Evolutionary conservation across 2,329 filamentous ascomycete genomes (phyloP), one percentile per base, ranked within the genome.

Genomic region (Microdochium bolleyi): DNA sequence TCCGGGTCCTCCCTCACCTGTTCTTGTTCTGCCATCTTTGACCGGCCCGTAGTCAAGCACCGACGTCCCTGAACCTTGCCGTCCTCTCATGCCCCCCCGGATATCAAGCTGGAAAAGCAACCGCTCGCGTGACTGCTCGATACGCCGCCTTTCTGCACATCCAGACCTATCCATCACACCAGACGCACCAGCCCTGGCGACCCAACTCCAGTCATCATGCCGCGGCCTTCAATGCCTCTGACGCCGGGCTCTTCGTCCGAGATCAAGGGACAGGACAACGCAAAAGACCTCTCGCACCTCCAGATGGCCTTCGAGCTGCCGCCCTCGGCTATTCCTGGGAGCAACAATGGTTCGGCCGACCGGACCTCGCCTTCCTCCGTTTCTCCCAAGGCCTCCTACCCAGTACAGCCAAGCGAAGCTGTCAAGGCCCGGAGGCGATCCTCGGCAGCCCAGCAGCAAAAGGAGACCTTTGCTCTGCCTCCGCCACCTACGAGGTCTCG

Each of bases 401-500:
- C 74, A 14, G 69, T 77, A 61, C 75, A 79, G 56, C 68, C 74
- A 50, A 68, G 60, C 58, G 65, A 67, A 62, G 70, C 75, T 0
- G 76, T 79, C 58, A 80, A 80, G 60, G 71, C 75, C n/a, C 72
- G 78, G 51, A 71, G 79, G 53, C 72, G 80, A 41, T 73, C 76
- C 0, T 77, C 79, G 13, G 68, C 72, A 19, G 66, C 68, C 50
- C 64, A 72, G 14, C 63, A 71, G 53, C 73, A 75, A 53, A 85
- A 83, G 58, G 80, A 84, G 60, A 74, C 79, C 49, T 95, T 96
- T 67, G 80, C 88, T 10, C 80, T 99, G 16, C 94, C 94, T 21
- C 94, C 94, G 10, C 94, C 92, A 16, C 94, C 94, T 0, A 96
- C 92, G 2, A 80, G 92, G 57, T 89, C 90, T 44, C 86, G 92